A percentile compares a stretch with the other conserved stretches of the same genome.
phyloP scores from a whole-genome alignment of 192 early-diverging fungal genomes.

The Entophlyctis helioformis region DNA sequence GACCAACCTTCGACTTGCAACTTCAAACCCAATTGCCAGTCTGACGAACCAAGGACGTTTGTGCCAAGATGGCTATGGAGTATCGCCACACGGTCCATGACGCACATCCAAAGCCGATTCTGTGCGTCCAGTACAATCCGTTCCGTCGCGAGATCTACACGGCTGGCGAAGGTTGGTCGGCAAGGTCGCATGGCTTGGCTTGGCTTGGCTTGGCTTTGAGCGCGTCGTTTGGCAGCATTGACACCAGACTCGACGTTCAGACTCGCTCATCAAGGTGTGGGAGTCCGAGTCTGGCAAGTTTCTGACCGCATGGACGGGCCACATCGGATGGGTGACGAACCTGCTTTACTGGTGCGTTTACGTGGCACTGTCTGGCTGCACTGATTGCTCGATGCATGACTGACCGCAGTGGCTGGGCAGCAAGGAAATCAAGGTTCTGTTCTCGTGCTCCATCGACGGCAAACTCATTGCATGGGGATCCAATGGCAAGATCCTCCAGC shows the following conservation, averaged over 20 bases:
- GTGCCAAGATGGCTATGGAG: slow-evolving; percentile 37
- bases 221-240: not conserved
- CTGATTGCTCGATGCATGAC: not conserved
- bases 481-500: slow-evolving; percentile 36
- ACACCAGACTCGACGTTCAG: slow-evolving; percentile 6
- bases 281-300: slow-evolving; percentile 42
- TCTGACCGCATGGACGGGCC: slow-evolving; percentile 20
- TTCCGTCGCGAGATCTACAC: slow-evolving; percentile 36
- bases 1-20: too few species aligned
- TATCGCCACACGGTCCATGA: slow-evolving; percentile 29
- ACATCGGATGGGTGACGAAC: slow-evolving; percentile 40
- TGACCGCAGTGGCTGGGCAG: slow-evolving; percentile 6
- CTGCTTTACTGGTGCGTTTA: slow-evolving; percentile 34
- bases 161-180: slow-evolving; percentile 33
- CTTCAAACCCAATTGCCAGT: too few species aligned
- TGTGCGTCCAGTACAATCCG: slow-evolving; percentile 39
- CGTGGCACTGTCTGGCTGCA: too few species aligned
- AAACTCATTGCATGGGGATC: slow-evolving; percentile 40
- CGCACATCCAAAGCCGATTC: slow-evolving; percentile 38
- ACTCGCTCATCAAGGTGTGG: slow-evolving; percentile 38
- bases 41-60: too few species aligned
- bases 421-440: slow-evolving; percentile 42
- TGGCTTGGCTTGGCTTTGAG: not conserved
- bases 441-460: slow-evolving; percentile 43
- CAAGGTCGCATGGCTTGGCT: not conserved